Percentiles rank a stretch among this genome's conserved stretches.
Evolutionary conservation across 2,329 filamentous ascomycete species (phyloP).

Genomic region (Colletotrichum acutatum): DNA sequence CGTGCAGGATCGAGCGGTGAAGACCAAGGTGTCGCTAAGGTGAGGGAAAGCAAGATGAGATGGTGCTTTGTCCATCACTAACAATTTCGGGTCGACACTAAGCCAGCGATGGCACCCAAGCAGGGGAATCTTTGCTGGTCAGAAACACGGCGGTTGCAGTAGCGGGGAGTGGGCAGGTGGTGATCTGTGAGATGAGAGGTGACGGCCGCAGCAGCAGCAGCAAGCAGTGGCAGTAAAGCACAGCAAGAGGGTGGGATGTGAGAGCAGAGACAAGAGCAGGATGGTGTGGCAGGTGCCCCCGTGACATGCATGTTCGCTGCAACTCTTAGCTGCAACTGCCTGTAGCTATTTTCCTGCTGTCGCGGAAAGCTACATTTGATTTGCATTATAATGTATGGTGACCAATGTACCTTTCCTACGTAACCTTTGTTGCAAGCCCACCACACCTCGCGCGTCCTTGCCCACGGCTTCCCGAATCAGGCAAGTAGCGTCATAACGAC

Average conservation of each 20-base stretch:
- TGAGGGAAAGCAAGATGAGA: background rate
- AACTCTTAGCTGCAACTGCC: background rate
- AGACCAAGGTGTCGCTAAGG: conserved; percentile 4
- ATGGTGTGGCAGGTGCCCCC: background rate
- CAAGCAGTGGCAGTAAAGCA: no score
- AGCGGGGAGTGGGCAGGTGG: background rate
- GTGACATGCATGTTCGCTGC: background rate
- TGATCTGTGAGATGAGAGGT: background rate
- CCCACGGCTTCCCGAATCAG: conserved; percentile 20
- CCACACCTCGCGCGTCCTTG: conserved; percentile 2
- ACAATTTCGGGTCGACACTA: conserved; percentile 10
- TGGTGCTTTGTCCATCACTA: background rate
- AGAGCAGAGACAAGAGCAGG: background rate
- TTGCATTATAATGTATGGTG: no score
- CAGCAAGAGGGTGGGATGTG: background rate
- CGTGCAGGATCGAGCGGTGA: conserved; percentile 21
- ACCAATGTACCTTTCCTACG: background rate
- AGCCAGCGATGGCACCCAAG: background rate
- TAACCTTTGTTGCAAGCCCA: background rate
- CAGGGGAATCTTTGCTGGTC: background rate
- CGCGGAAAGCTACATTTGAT: background rate
- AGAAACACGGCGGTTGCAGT: background rate
- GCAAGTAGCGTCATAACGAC: conserved; percentile 36
- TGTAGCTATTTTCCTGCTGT: background rate
- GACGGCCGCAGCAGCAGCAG: background rate